These are phyloP conservation scores for Marasmius fiardii DNA, from an alignment of 1,284 basidiomycete species.

Conservation along the genomic window DNA sequence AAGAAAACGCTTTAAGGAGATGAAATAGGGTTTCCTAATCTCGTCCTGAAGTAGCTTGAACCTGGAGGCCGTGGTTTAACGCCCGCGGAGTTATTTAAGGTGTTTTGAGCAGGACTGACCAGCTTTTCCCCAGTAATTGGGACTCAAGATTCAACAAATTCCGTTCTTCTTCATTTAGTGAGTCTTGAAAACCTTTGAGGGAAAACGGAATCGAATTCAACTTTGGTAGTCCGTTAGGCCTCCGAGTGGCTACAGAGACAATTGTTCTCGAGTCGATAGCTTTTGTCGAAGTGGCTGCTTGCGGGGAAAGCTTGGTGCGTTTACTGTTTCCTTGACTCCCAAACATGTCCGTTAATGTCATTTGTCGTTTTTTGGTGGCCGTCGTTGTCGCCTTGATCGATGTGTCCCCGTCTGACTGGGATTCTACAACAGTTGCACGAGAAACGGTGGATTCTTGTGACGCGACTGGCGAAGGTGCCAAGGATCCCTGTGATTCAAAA, in stretches of 20 bases:
- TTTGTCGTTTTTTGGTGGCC: slow-evolving; percentile 53
- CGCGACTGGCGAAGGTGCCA: neutral
- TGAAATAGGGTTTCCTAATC: slow-evolving; percentile 73
- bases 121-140: slow-evolving; percentile 70
- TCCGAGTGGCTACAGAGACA: neutral
- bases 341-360: slow-evolving; percentile 64
- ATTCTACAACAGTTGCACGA: slow-evolving; percentile 6
- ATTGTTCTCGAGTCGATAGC: neutral
- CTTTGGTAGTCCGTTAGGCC: slow-evolving; percentile 28
- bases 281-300: neutral
- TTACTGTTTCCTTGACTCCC: neutral
- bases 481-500: slow-evolving; percentile 29
- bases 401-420: neutral
- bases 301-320: neutral
- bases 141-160: slow-evolving; percentile 63
- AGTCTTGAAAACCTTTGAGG: slow-evolving; percentile 47
- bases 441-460: neutral
- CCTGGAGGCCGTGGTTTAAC: slow-evolving; percentile 34
- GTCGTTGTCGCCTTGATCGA: slow-evolving; percentile 11
- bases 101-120: slow-evolving; percentile 40
- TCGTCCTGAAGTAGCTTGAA: slow-evolving; percentile 71
- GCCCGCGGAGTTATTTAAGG: slow-evolving; percentile 1
- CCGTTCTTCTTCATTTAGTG: slow-evolving; percentile 56
- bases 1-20: slow-evolving; percentile 66
- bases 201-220: slow-evolving; percentile 74